These are phyloP conservation scores for Ascochyta rabiei DNA, from an alignment of 2,329 filamentous ascomycete genomes.

Conservation along the genomic window DNA sequence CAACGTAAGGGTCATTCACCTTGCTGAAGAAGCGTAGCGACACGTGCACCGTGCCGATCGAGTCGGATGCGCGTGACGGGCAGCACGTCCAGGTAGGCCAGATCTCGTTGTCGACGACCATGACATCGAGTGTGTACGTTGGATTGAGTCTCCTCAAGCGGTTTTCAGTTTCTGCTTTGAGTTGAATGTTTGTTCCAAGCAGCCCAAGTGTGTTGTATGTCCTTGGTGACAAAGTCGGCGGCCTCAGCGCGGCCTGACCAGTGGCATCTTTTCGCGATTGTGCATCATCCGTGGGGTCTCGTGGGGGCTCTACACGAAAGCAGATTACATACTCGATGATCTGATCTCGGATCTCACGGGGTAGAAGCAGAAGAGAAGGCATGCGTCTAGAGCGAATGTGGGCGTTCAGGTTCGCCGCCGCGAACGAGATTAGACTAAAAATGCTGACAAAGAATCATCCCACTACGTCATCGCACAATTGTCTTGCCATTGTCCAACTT, in stretches of 20 bases:
- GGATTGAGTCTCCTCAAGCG: neutral
- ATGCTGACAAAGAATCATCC: neutral
- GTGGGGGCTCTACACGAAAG: neutral
- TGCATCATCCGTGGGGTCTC: conserved; percentile 1
- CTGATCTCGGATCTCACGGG: conserved; percentile 11
- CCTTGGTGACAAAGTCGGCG: neutral
- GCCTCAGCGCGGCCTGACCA: neutral
- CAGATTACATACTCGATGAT: conserved; percentile 11
- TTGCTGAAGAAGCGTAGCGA: conserved; percentile 13
- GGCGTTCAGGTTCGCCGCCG: neutral
- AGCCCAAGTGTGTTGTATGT: conserved; percentile 7
- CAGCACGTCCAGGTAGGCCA: conserved; percentile 17
- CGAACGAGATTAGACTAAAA: neutral
- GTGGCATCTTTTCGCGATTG: neutral
- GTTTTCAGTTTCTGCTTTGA: neutral
- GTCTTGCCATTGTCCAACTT: too few relatives aligned
- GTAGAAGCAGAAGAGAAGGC: conserved; percentile 1
- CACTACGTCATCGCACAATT: neutral
- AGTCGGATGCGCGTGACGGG: neutral
- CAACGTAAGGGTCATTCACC: conserved; percentile 8
- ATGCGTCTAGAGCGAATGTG: neutral
- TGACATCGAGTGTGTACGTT: conserved; percentile 9
- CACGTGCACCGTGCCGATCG: conserved; percentile 1
- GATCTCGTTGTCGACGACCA: conserved; percentile 11
- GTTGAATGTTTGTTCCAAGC: conserved; percentile 4